Evolutionary conservation across 2,329 filamentous ascomycete species (phyloP).

Genomic region (Lojkania enalia): DNA sequence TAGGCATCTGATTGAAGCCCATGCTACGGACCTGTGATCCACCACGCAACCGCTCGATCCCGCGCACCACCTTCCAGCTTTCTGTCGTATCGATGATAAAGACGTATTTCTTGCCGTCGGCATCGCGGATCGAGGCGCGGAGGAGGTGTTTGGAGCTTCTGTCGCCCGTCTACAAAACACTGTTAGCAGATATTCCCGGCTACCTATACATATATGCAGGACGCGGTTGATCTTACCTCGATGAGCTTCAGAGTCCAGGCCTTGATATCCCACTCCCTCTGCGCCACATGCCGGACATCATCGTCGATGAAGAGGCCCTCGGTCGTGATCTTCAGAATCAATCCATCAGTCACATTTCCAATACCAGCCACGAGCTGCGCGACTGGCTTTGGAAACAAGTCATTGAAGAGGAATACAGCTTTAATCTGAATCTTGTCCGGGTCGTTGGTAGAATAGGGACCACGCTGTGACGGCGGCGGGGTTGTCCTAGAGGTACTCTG

Average conservation of each 20-base stretch:
- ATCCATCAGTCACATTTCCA: constrained; percentile 83
- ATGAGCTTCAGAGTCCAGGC: constrained; percentile 94
- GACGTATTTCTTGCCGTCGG: constrained; percentile 64
- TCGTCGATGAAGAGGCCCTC: constrained; percentile 98
- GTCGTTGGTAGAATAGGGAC: constrained; percentile 83
- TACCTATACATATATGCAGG: constrained; percentile 20
- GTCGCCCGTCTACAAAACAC: constrained; percentile 45
- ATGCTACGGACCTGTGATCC: constrained; percentile 60
- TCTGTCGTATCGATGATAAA: constrained; percentile 63
- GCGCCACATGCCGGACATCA: constrained; percentile 85
- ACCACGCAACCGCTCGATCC: constrained; percentile 59
- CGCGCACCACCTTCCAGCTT: constrained; percentile 65
- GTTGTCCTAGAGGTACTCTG: constrained; percentile 82
- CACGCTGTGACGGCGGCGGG: constrained; percentile 76
- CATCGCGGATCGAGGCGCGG: constrained; percentile 61
- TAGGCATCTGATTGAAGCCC: constrained; percentile 57
- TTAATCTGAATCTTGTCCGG: constrained; percentile 96
- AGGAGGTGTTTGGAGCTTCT: constrained; percentile 57
- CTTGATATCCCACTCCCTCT: constrained; percentile 98
- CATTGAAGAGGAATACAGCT: constrained; percentile 90
- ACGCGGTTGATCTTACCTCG: constrained; percentile 41
- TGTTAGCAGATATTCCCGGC: constrained; percentile 40
- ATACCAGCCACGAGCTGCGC: constrained; percentile 86
- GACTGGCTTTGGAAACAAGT: constrained; percentile 85
- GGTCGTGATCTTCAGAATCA: constrained; percentile 88